Evolutionary conservation across 2,329 filamentous ascomycete genomes (phyloP).

Genomic region (Penicillium hesseltinei): DNA sequence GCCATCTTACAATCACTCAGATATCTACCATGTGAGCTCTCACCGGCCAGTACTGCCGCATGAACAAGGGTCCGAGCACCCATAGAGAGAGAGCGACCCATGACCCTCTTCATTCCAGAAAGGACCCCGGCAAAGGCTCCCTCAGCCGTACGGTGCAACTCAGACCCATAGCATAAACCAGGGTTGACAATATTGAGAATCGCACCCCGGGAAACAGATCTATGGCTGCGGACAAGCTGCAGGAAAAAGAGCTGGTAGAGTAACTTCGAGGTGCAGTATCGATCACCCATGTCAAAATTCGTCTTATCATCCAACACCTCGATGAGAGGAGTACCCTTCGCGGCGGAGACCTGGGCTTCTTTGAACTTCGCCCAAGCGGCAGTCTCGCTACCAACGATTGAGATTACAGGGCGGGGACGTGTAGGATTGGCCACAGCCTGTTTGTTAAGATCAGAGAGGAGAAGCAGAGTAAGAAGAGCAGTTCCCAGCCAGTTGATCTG

Average conservation of each 20-base stretch:
- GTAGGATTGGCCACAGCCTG: no score
- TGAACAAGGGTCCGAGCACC: neutral
- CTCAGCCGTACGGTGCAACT: neutral
- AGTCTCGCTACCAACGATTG: neutral
- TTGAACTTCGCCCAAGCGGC: constrained; percentile 1
- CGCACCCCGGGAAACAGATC: neutral
- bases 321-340: no score
- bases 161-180: constrained; percentile 1
- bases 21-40: neutral
- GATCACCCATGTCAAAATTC: neutral
- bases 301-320: neutral
- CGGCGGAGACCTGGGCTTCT: neutral
- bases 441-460: no score
- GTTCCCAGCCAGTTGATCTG: constrained; percentile 27
- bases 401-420: neutral
- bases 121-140: neutral
- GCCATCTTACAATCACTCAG: neutral
- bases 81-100: neutral
- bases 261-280: neutral
- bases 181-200: constrained; percentile 1
- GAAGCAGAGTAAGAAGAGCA: no score
- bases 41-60: neutral
- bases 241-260: constrained; percentile 1
- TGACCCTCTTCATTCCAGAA: neutral
- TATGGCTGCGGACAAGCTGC: no score